Percentiles rank a stretch among this genome's conserved stretches.
phyloP scores from a whole-genome alignment of 805 yeast species.

The Barnettozyma siamensis region DNA sequence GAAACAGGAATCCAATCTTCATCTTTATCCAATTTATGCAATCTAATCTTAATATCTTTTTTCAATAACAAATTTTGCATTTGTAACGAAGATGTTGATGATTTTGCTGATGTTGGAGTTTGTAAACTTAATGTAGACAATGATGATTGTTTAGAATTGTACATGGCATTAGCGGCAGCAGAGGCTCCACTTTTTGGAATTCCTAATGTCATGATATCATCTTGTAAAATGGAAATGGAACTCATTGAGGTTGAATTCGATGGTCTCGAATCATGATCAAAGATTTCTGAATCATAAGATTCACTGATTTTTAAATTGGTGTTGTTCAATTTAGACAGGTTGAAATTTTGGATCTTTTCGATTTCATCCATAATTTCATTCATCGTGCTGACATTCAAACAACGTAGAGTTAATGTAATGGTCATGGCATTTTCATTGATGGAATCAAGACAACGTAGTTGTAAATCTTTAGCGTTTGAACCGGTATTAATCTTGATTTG shows the following conservation, averaged over 20 bases:
- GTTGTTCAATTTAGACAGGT: neutral
- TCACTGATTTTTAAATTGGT: conserved; percentile 4
- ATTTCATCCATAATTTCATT: conserved; percentile 13
- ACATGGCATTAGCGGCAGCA: conserved; percentile 6
- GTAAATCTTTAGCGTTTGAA: conserved; percentile 13
- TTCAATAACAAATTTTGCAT: conserved; percentile 17
- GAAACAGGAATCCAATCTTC: conserved; percentile 25
- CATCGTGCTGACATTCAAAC: conserved; percentile 14
- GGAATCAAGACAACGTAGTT: conserved; percentile 12
- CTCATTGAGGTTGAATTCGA: conserved; percentile 24
- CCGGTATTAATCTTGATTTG: conserved; percentile 8
- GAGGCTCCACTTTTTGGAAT: conserved; percentile 7
- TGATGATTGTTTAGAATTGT: neutral
- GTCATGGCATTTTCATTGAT: conserved; percentile 9
- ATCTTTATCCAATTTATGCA: conserved; percentile 20
- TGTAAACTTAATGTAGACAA: conserved; percentile 13
- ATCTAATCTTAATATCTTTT: conserved; percentile 17
- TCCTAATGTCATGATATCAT: conserved; percentile 4
- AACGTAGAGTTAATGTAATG: conserved; percentile 20
- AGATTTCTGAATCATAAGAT: conserved; percentile 10
- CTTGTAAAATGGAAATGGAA: conserved; percentile 11
- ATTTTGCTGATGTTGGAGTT: conserved; percentile 5
- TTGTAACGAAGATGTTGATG: conserved; percentile 6
- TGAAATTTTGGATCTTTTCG: conserved; percentile 3
- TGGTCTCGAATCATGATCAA: conserved; percentile 15